Percentiles rank a stretch among this genome's conserved stretches.
Evolutionary conservation across 2,329 filamentous ascomycete genomes (phyloP).

Genomic region (Dactylella cylindrospora): DNA sequence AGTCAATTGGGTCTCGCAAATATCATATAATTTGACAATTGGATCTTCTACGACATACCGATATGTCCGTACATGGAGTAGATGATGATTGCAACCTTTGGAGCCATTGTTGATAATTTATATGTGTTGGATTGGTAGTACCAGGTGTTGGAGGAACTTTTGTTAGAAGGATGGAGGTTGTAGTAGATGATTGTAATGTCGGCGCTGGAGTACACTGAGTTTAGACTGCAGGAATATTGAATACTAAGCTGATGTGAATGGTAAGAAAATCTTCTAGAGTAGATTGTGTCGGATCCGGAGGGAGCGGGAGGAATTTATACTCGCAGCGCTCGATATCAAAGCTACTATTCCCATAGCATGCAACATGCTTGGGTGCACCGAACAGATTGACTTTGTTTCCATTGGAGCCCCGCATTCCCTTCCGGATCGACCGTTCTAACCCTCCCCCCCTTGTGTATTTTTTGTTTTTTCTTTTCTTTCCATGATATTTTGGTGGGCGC

Average conservation of each 20-base stretch:
- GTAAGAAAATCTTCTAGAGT: too few species aligned
- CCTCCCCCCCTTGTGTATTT: too few species aligned
- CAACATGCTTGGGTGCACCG: too few species aligned
- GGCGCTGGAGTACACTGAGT: conserved; percentile 4
- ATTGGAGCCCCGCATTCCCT: too few species aligned
- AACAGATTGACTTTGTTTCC: too few species aligned
- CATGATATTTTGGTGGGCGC: too few species aligned
- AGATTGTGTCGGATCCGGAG: too few species aligned
- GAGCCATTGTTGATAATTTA: conserved; percentile 64
- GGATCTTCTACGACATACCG: conserved; percentile 43
- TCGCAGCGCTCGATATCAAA: too few species aligned
- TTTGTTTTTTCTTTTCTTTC: too few species aligned
- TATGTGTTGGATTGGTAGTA: conserved; percentile 10
- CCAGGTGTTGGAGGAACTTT: conserved; percentile 8
- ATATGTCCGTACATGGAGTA: conserved; percentile 97
- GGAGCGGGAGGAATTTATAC: too few species aligned
- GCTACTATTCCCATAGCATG: too few species aligned
- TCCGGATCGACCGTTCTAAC: too few species aligned
- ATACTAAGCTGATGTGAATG: not conserved
- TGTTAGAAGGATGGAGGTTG: conserved; percentile 13
- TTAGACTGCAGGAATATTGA: not conserved
- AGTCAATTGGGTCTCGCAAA: conserved; percentile 12
- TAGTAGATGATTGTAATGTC: conserved; percentile 12
- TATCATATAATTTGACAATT: not conserved
- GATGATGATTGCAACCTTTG: conserved; percentile 87